These are phyloP conservation scores for Neoarthrinium moseri DNA, from an alignment of 2,329 filamentous ascomycete genomes.

Conservation along the genomic window DNA sequence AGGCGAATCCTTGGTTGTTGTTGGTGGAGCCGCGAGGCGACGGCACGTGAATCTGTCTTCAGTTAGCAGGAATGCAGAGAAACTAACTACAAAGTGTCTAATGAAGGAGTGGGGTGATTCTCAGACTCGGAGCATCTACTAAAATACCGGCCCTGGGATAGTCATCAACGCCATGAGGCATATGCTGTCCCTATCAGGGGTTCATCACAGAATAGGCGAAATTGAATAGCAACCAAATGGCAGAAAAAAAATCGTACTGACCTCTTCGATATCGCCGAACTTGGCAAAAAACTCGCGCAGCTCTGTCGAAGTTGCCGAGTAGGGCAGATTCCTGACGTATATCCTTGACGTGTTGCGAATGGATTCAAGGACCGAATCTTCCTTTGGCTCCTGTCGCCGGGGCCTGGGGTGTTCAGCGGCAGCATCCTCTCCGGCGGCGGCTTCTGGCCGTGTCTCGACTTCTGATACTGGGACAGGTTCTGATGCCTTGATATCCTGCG, in stretches of 20 bases:
- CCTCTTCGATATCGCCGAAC: conserved; percentile 82
- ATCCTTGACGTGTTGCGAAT: conserved; percentile 74
- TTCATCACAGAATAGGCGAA: conserved; percentile 78
- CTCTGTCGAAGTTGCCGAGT: conserved; percentile 74
- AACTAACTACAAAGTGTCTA: conserved; percentile 19
- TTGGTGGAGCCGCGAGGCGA: conserved; percentile 64
- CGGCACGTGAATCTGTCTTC: conserved; percentile 72
- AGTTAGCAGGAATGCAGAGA: conserved; percentile 38
- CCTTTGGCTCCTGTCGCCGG: conserved; percentile 33
- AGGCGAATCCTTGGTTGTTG: conserved; percentile 82
- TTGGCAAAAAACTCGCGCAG: conserved; percentile 68
- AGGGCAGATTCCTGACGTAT: conserved; percentile 87
- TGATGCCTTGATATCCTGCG: not conserved
- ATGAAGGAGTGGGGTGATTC: conserved; percentile 37
- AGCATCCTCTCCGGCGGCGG: not conserved
- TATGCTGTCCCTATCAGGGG: conserved; percentile 99
- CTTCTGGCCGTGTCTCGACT: no score
- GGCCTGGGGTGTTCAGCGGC: not conserved
- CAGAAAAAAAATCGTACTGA: conserved; percentile 50
- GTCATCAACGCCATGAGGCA: conserved; percentile 85
- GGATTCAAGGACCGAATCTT: conserved; percentile 50
- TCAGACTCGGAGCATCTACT: conserved; percentile 99
- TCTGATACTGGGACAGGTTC: no score
- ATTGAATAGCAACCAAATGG: conserved; percentile 24
- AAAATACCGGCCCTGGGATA: conserved; percentile 92